Evolutionary conservation across 1,284 basidiomycete genomes (phyloP).

Genomic region (Singerocomus rubriflavus): DNA sequence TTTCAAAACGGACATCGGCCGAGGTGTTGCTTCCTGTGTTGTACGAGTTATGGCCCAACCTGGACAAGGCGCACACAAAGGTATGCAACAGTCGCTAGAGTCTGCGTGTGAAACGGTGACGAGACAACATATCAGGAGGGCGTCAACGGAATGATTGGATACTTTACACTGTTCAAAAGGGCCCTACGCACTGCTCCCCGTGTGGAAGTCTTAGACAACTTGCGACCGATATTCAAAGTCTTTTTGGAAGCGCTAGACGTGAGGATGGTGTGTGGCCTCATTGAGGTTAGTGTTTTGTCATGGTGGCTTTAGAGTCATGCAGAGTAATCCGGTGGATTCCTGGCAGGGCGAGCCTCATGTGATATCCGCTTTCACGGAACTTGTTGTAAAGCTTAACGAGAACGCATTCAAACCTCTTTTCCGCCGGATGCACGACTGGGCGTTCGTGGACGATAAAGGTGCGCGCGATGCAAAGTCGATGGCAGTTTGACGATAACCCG

Average conservation of each 20-base stretch:
- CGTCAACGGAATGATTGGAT: conserved; percentile 43
- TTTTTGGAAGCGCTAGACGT: conserved; percentile 81
- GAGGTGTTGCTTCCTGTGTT: conserved; percentile 67
- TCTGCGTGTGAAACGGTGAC: background rate
- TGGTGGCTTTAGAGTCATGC: background rate
- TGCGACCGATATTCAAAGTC: conserved; percentile 76
- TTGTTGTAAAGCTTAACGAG: conserved; percentile 94
- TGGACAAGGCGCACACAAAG: conserved; percentile 32
- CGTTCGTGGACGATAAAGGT: conserved; percentile 64
- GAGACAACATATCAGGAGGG: conserved; percentile 13
- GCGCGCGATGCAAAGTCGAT: conserved; percentile 20
- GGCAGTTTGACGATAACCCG: background rate
- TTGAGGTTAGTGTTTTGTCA: conserved; percentile 32
- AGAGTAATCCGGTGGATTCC: background rate
- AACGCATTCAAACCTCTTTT: conserved; percentile 91
- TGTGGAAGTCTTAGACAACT: conserved; percentile 61
- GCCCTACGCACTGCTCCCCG: conserved; percentile 65
- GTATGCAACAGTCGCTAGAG: conserved; percentile 31
- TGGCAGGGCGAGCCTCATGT: conserved; percentile 49
- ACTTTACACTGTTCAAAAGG: conserved; percentile 68
- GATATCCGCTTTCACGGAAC: conserved; percentile 80
- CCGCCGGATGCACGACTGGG: conserved; percentile 94
- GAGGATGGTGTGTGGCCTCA: conserved; percentile 32
- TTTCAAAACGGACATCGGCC: conserved; percentile 69
- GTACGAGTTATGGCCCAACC: conserved; percentile 50